Conservation (phyloP, 208 protist species). For the Wallacemonas sp. region DNA sequence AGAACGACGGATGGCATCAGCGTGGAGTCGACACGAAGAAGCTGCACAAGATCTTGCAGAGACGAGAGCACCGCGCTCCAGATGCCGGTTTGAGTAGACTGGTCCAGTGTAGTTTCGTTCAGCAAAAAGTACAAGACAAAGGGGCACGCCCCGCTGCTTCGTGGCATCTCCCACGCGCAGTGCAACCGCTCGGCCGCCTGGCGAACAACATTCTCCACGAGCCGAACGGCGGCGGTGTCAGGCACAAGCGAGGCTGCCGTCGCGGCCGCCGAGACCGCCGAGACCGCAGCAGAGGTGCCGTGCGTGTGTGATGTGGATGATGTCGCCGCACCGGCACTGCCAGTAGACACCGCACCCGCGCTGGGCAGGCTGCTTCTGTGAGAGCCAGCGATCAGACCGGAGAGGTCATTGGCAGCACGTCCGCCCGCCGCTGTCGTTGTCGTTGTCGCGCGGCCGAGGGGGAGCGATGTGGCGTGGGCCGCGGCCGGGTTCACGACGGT, state of each 20-base stretch:
- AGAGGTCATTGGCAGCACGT: not conserved
- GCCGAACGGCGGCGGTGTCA: slow-evolving; percentile 2
- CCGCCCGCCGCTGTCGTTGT: slow-evolving; percentile 5
- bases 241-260: not conserved
- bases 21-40: slow-evolving; percentile 17
- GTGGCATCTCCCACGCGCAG: not conserved
- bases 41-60: slow-evolving; percentile 32
- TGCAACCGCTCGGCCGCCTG: slow-evolving; percentile 14
- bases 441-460: not conserved
- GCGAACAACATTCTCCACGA: slow-evolving; percentile 23
- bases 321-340: not conserved
- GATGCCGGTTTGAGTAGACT: slow-evolving; percentile 24
- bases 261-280: not conserved
- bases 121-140: slow-evolving; percentile 30
- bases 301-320: not conserved
- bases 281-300: not conserved
- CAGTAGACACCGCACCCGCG: not conserved
- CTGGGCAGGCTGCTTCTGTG: not conserved
- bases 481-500: slow-evolving; percentile 1
- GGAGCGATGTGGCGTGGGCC: not conserved
- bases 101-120: slow-evolving; percentile 18
- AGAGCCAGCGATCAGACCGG: not conserved
- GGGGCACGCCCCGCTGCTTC: not conserved
- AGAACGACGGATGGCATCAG: slow-evolving; percentile 16
- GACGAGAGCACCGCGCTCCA: slow-evolving; percentile 39